Percentiles rank a stretch among this genome's conserved stretches.
phyloP scores from a whole-genome alignment of 2,329 filamentous ascomycete species.

The Nemania abortiva region DNA sequence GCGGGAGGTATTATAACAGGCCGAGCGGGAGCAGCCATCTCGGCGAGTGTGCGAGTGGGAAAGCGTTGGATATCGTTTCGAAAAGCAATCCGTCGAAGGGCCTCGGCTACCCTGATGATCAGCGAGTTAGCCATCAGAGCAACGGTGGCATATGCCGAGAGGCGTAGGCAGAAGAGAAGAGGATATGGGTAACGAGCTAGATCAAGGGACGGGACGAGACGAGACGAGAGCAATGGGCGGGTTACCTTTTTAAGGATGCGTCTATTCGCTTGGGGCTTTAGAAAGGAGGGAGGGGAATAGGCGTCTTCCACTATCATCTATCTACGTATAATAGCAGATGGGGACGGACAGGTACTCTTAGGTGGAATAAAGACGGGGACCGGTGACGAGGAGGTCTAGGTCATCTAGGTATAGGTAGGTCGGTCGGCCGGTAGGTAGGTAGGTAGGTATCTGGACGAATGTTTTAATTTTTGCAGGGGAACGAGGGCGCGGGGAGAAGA shows the following conservation, averaged over 20 bases:
- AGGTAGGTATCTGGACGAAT: not conserved
- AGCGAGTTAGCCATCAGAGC: conserved; percentile 57
- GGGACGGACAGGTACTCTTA: not conserved
- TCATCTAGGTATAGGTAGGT: not conserved
- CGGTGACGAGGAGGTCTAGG: not conserved
- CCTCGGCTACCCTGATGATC: conserved; percentile 56
- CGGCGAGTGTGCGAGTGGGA: conserved; percentile 54
- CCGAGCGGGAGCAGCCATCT: conserved; percentile 58
- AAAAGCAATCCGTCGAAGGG: conserved; percentile 57
- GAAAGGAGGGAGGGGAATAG: not conserved
- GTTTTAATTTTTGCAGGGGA: not conserved
- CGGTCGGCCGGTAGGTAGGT: conserved; percentile 17
- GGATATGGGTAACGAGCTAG: not conserved
- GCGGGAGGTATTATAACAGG: conserved; percentile 53
- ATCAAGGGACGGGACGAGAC: not conserved
- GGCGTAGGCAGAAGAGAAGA: not conserved
- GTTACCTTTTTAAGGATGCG: not conserved
- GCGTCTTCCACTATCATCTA: not conserved
- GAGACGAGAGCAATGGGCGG: not conserved
- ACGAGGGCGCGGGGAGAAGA: not conserved
- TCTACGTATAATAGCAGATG: not conserved
- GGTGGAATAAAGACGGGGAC: not conserved
- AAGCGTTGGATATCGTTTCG: conserved; percentile 54
- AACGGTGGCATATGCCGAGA: not conserved
- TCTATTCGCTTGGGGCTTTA: not conserved